Evolutionary conservation across 208 protist genomes (phyloP), one percentile per base, ranked within the genome.

Genomic region (Trypanosomatidae sp.): DNA sequence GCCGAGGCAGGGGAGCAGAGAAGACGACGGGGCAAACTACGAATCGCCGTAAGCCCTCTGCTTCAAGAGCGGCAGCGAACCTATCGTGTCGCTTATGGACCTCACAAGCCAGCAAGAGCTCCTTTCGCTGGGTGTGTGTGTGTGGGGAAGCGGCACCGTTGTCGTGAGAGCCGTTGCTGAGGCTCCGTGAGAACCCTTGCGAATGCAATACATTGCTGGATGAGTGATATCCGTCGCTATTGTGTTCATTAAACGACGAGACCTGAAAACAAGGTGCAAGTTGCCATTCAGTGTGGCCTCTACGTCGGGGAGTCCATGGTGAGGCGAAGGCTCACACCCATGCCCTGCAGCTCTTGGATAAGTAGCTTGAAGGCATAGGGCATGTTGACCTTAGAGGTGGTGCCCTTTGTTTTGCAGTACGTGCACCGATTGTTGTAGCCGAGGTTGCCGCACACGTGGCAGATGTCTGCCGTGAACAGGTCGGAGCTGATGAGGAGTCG

Each of bases 281-380:
- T 2, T 0, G 12, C n/a, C n/a, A 8, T 3, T 9, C 22, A 12
- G 17, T 36, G 39, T 46, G 62, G 19, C n/a, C 7, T 19, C 62
- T 66, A 62, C 2, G 62, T 67, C 8, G 74, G 74, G 9, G 74
- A 53, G 49, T 86, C 76, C 43, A 92, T 75, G 1, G 82, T 79
- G 8, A 95, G 78, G 9, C 86, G 85, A 33, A 91, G 69, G 49
- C 80, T 91, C 55, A 99, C 98, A 74, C 98, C 98, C 99, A 99
- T 99, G 13, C 97, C 94, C 80, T 99, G 92, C 25, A 99, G 80
- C 81, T 99, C 99, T 77, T 99, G 99, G 84, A 99, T 99, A 22
- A 99, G 89, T 3, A 99, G 91, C 85, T 99, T 99, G 82, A 98
- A 99, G 0, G 99, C 99, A 77, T 99, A 99, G 0, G 99, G 99